Conservation (phyloP, 2,329 filamentous ascomycete genomes). For the Ophiostoma populinum region DNA sequence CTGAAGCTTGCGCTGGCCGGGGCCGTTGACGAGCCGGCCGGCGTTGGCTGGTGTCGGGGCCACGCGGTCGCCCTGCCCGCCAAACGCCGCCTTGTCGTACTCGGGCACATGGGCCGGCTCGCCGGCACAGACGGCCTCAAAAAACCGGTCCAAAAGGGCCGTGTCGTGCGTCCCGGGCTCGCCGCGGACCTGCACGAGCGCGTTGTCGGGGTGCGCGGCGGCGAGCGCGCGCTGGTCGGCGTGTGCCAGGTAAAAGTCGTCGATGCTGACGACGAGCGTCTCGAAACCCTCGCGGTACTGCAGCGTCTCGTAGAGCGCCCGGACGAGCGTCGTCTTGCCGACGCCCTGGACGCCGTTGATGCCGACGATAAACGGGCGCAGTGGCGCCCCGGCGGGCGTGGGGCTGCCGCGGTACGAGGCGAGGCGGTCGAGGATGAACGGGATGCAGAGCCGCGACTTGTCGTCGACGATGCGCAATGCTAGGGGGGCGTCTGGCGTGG, state of each 20-base stretch:
- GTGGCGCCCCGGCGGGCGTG: not conserved
- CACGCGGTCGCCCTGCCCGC: constrained; percentile 59
- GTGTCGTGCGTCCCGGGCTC: constrained; percentile 76
- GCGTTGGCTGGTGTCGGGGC: constrained; percentile 40
- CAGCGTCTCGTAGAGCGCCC: constrained; percentile 44
- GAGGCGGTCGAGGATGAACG: constrained; percentile 51
- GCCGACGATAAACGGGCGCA: constrained; percentile 63
- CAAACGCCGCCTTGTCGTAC: constrained; percentile 71
- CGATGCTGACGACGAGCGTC: constrained; percentile 62
- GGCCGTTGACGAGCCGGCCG: constrained; percentile 33
- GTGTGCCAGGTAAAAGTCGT: constrained; percentile 76
- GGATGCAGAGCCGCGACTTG: constrained; percentile 60
- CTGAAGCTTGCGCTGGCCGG: constrained; percentile 29
- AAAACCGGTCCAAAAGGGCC: constrained; percentile 42
- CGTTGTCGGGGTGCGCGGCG: constrained; percentile 47
- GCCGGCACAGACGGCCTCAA: constrained; percentile 36
- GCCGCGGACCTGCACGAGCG: constrained; percentile 63
- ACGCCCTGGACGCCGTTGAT: constrained; percentile 85
- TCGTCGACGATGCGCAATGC: constrained; percentile 45
- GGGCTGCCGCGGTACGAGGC: constrained; percentile 6
- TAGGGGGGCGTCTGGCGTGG: constrained; percentile 15
- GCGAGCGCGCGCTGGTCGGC: constrained; percentile 49
- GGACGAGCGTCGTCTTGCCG: constrained; percentile 79
- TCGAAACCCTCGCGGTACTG: constrained; percentile 36
- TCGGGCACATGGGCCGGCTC: constrained; percentile 42